These are phyloP conservation scores for Pseudogymnoascus sp. DNA, from an alignment of 2,329 filamentous ascomycete species.

Conservation along the genomic window DNA sequence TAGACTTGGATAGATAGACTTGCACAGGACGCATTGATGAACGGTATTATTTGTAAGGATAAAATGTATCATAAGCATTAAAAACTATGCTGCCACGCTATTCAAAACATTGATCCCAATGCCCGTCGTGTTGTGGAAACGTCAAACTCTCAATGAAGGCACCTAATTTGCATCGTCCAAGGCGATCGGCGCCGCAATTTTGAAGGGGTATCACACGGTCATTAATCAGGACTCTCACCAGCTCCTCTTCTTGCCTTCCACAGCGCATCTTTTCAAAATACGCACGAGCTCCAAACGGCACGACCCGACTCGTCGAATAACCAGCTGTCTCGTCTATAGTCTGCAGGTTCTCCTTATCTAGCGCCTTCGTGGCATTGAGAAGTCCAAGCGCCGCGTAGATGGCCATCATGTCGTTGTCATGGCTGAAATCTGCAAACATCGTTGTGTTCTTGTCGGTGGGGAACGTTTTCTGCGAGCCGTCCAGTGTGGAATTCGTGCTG, in stretches of 20 bases:
- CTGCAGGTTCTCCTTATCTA: conserved; percentile 44
- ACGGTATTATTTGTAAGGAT: neutral
- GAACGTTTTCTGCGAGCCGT: conserved; percentile 60
- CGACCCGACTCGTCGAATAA: conserved; percentile 69
- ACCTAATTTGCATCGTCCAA: conserved; percentile 63
- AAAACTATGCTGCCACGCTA: conserved; percentile 10
- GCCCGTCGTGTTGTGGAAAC: conserved; percentile 65
- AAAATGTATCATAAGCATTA: conserved; percentile 1
- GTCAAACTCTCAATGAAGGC: conserved; percentile 67
- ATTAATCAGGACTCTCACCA: conserved; percentile 75
- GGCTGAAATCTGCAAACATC: conserved; percentile 84
- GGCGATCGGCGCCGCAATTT: conserved; percentile 60
- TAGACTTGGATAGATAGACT: neutral
- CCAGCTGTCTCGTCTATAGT: conserved; percentile 51
- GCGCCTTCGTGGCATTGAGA: conserved; percentile 56
- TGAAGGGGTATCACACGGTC: conserved; percentile 69
- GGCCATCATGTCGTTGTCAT: conserved; percentile 79
- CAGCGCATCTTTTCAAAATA: conserved; percentile 87
- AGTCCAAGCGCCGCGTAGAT: conserved; percentile 72
- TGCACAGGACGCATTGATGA: neutral
- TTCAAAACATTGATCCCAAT: conserved; percentile 61
- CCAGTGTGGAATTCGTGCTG: conserved; percentile 69
- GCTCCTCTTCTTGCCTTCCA: conserved; percentile 49
- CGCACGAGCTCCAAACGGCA: conserved; percentile 72
- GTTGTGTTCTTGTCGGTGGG: conserved; percentile 51